Evolutionary conservation across 352 stramenopile genomes (phyloP).

Genomic region (Pythium myriotylum): DNA sequence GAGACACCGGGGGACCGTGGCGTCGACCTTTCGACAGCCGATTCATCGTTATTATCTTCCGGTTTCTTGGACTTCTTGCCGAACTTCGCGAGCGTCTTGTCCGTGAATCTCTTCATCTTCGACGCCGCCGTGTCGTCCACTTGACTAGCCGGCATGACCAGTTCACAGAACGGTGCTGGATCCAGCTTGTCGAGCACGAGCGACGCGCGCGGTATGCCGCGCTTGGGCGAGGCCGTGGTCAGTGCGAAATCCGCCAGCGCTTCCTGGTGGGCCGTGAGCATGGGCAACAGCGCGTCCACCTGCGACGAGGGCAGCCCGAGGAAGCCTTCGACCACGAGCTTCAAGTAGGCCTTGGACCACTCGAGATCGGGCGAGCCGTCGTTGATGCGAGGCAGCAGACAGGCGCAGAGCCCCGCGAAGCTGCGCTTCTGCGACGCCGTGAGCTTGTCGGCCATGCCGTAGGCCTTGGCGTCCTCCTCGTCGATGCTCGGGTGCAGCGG

Average conservation of each 20-base stretch:
- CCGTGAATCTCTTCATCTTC: conserved; percentile 25
- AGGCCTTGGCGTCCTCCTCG: conserved; percentile 21
- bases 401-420: conserved; percentile 66
- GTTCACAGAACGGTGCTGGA: conserved; percentile 58
- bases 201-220: not conserved
- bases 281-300: conserved; percentile 71
- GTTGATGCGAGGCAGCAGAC: conserved; percentile 62
- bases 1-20: conserved; percentile 6
- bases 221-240: conserved; percentile 12
- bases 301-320: conserved; percentile 50
- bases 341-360: conserved; percentile 71
- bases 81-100: conserved; percentile 26
- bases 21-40: conserved; percentile 1
- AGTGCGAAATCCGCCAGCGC: conserved; percentile 25
- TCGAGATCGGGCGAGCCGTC: conserved; percentile 55
- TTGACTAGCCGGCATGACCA: conserved; percentile 41
- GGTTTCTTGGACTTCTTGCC: conserved; percentile 36
- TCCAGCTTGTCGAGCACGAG: conserved; percentile 39
- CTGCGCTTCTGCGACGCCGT: conserved; percentile 63
- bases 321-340: conserved; percentile 66
- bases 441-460: conserved; percentile 40
- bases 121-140: not conserved
- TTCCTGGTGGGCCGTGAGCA: conserved; percentile 50
- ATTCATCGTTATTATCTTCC: conserved; percentile 25
- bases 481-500: conserved; percentile 14